Conservation (phyloP, 805 yeast species). For the Saccharomycopsis sp. region DNA sequence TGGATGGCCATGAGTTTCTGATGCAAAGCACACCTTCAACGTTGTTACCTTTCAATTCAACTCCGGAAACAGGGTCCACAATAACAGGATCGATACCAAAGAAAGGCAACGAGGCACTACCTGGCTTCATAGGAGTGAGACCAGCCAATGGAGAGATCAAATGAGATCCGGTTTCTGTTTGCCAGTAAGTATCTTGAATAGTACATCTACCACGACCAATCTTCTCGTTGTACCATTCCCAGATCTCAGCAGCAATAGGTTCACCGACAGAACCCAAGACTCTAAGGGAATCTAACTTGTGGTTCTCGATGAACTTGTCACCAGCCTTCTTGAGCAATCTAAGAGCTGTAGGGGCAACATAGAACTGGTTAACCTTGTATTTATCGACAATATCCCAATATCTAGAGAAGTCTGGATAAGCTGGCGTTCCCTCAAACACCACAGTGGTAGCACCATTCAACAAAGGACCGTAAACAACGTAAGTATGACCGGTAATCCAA, state of each 20-base stretch:
- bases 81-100: constrained; percentile 73
- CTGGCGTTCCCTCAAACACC: constrained; percentile 83
- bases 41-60: constrained; percentile 58
- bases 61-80: constrained; percentile 69
- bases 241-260: constrained; percentile 78
- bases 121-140: constrained; percentile 76
- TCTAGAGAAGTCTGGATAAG: constrained; percentile 73
- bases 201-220: constrained; percentile 67
- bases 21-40: constrained; percentile 79
- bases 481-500: constrained; percentile 88
- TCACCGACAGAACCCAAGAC: constrained; percentile 80
- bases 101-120: constrained; percentile 79
- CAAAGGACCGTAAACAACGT: constrained; percentile 77
- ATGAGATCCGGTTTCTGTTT: constrained; percentile 82
- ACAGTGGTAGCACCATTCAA: constrained; percentile 70
- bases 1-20: constrained; percentile 74
- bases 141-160: constrained; percentile 72
- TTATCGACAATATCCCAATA: constrained; percentile 73
- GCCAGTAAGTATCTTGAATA: constrained; percentile 83
- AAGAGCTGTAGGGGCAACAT: constrained; percentile 80
- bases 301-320: constrained; percentile 50
- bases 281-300: constrained; percentile 59
- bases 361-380: constrained; percentile 69
- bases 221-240: constrained; percentile 79
- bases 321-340: constrained; percentile 74